A percentile compares a stretch with the other conserved stretches of the same genome.
phyloP scores from a whole-genome alignment of 2,329 filamentous ascomycete genomes.

The Neurospora sp. region DNA sequence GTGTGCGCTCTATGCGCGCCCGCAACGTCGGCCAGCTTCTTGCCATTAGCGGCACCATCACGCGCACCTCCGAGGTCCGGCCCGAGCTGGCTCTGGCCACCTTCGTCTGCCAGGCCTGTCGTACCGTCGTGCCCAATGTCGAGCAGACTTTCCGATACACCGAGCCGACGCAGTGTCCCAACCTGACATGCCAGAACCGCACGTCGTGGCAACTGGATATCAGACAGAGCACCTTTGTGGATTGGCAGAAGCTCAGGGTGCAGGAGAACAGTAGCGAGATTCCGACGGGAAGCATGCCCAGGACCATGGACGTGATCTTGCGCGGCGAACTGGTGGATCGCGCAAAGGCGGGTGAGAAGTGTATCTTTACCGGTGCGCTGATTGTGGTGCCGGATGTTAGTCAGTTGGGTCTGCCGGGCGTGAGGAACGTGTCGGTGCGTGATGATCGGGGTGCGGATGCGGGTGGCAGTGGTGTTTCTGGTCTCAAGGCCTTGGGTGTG shows the following conservation, averaged over 20 bases:
- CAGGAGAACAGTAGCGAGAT: conserved; percentile 99
- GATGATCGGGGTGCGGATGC: conserved; percentile 76
- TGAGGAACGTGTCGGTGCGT: conserved; percentile 70
- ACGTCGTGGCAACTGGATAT: conserved; percentile 96
- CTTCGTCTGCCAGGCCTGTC: conserved; percentile 84
- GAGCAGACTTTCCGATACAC: conserved; percentile 98
- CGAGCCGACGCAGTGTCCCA: conserved; percentile 92
- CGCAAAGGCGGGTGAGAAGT: conserved; percentile 95
- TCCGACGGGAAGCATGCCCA: conserved; percentile 94
- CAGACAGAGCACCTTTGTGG: conserved; percentile 90
- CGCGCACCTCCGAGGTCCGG: conserved; percentile 90
- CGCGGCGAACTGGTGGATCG: conserved; percentile 96
- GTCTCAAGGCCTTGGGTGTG: conserved; percentile 85
- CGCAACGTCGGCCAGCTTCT: conserved; percentile 85
- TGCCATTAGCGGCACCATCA: conserved; percentile 94
- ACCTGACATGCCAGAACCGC: conserved; percentile 76
- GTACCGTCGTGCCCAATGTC: conserved; percentile 74
- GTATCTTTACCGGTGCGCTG: conserved; percentile 90
- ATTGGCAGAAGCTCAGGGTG: conserved; percentile 98
- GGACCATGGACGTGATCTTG: conserved; percentile 94
- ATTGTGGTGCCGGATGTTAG: conserved; percentile 97
- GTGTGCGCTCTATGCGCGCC: conserved; percentile 77
- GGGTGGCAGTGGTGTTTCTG: conserved; percentile 75
- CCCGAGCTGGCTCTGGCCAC: conserved; percentile 88
- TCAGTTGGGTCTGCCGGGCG: conserved; percentile 81